Evolutionary conservation across 495 filamentous ascomycete species (phyloP).

Genomic region (Pseudomonodictys pantanalensis): DNA sequence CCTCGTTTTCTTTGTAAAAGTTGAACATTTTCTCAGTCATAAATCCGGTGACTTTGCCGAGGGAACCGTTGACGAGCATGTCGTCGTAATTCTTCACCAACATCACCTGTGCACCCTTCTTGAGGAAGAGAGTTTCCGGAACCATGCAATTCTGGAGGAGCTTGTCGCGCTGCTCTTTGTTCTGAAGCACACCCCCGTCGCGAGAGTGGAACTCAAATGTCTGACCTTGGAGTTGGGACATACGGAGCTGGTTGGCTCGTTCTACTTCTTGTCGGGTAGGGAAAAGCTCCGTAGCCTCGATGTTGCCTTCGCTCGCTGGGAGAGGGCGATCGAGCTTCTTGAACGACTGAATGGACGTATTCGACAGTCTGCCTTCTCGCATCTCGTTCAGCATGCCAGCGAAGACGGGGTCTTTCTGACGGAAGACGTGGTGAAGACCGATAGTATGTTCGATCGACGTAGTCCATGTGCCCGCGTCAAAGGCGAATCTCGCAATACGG

Average conservation of each 20-base stretch:
- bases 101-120: slow-evolving; percentile 95
- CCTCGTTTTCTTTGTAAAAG: slow-evolving; percentile 55
- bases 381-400: slow-evolving; percentile 96
- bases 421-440: slow-evolving; percentile 90
- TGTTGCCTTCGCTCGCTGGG: slow-evolving; percentile 61
- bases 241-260: slow-evolving; percentile 70
- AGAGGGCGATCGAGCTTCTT: slow-evolving; percentile 65
- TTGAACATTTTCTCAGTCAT: slow-evolving; percentile 82
- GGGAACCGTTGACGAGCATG: slow-evolving; percentile 84
- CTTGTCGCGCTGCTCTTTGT: slow-evolving; percentile 66
- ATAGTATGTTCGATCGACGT: slow-evolving; percentile 95
- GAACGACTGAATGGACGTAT: slow-evolving; percentile 69
- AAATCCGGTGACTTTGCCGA: slow-evolving; percentile 81
- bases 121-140: slow-evolving; percentile 69
- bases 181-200: slow-evolving; percentile 72
- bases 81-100: slow-evolving; percentile 99
- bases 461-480: slow-evolving; percentile 86
- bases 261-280: slow-evolving; percentile 91
- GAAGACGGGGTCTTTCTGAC: slow-evolving; percentile 92
- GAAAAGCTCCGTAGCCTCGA: slow-evolving; percentile 93
- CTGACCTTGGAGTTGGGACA: slow-evolving; percentile 67
- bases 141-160: slow-evolving; percentile 91
- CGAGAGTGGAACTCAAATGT: slow-evolving; percentile 62
- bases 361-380: slow-evolving; percentile 76
- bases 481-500: slow-evolving; percentile 78